Percentiles rank a stretch among this genome's conserved stretches.
Conservation (phyloP, 805 yeast genomes). For the Lipomyces orientalis region DNA sequence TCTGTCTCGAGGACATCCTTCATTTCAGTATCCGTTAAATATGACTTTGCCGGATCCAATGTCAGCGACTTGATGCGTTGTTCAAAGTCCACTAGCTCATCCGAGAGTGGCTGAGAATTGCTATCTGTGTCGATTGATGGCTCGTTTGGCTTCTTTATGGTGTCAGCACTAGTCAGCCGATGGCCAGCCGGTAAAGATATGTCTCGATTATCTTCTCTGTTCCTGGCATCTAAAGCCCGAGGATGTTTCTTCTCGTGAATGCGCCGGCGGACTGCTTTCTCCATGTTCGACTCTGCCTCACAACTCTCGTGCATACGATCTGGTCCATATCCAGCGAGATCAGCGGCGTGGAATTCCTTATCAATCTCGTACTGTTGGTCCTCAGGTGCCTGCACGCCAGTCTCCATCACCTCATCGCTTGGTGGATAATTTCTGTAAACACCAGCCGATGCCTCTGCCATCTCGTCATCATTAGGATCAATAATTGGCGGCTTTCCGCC, state of each 20-base stretch:
- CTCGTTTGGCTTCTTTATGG: not conserved
- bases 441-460: not conserved
- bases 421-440: not conserved
- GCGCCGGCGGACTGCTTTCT: constrained; percentile 12
- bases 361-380: not conserved
- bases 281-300: constrained; percentile 28
- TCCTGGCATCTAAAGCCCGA: constrained; percentile 6
- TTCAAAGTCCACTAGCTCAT: constrained; percentile 1
- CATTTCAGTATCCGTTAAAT: constrained; percentile 26
- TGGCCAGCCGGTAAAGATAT: constrained; percentile 28
- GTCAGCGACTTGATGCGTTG: constrained; percentile 17
- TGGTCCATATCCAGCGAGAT: constrained; percentile 28
- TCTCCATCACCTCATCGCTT: no score
- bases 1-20: constrained; percentile 59
- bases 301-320: constrained; percentile 29
- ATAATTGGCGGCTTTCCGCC: not conserved
- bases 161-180: not conserved
- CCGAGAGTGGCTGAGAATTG: not conserved
- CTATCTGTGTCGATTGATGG: not conserved
- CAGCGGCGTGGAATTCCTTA: constrained; percentile 12
- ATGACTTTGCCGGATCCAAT: constrained; percentile 26
- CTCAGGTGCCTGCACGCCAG: not conserved
- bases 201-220: constrained; percentile 9
- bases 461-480: not conserved
- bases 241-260: not conserved